Percentiles rank a stretch among this genome's conserved stretches.
Conservation (phyloP, 1,284 basidiomycete species). For the Ceratobasidium theobromae region DNA sequence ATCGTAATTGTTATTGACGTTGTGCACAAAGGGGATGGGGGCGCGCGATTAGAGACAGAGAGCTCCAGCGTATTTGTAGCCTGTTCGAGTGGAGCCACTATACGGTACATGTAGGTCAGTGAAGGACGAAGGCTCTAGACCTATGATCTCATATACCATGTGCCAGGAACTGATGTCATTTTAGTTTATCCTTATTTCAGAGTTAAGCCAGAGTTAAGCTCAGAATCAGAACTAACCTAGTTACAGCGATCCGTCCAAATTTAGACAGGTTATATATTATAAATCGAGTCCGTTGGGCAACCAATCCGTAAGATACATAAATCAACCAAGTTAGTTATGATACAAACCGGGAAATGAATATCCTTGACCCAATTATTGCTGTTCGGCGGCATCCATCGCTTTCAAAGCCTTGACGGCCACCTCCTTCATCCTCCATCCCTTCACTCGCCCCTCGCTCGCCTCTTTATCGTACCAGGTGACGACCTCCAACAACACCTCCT, state of each 20-base stretch:
- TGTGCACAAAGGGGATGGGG: too few relatives aligned
- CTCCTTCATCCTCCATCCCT: constrained; percentile 9
- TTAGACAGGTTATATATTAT: too few relatives aligned
- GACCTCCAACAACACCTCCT: constrained; percentile 1
- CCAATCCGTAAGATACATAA: not conserved
- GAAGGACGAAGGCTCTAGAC: too few relatives aligned
- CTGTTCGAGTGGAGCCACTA: too few relatives aligned
- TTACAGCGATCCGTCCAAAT: too few relatives aligned
- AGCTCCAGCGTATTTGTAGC: too few relatives aligned
- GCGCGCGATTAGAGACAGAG: too few relatives aligned
- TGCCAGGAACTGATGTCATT: not conserved
- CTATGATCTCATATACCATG: not conserved
- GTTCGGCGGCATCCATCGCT: constrained; percentile 10
- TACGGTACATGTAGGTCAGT: too few relatives aligned
- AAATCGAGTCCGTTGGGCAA: not conserved
- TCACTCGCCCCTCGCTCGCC: constrained; percentile 4
- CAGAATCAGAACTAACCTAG: too few relatives aligned
- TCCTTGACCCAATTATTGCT: not conserved
- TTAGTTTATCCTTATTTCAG: too few relatives aligned
- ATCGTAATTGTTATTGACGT: constrained; percentile 6
- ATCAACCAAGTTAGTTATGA: not conserved
- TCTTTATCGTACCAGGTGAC: constrained; percentile 22
- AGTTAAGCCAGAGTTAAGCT: too few relatives aligned
- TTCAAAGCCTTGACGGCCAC: not conserved
- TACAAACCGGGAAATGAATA: not conserved